Base-by-base conservation (phyloP, 2,329 filamentous ascomycete species). In the Aspergillus calidoustus region DNA sequence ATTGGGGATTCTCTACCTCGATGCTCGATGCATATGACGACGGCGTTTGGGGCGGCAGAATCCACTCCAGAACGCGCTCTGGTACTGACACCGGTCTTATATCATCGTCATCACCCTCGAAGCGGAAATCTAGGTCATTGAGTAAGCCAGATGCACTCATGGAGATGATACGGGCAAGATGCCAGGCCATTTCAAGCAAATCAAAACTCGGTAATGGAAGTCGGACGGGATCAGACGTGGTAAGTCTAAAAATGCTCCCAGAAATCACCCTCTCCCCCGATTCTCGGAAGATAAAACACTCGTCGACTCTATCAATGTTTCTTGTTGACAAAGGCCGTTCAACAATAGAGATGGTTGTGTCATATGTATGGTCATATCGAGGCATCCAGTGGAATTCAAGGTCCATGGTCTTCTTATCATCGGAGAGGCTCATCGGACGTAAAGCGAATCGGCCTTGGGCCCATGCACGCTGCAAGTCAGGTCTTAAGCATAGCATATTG, bases 391-490 rank as follows among this genome's bases (percentile, higher is more conserved):
- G 50, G 50, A 53, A 41, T 25, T 53, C 50, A 3, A 53, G 11
- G 19, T 41, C 19, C 31, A 53, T 41, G 2, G 30, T 23, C 31
- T 9, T 53, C 31, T 25, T 41, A 17, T 53, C 50, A 23, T 53
- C 31, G 19, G 50, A 53, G 7, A 53, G n/a, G n/a, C 13, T 13
- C 31, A 53, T 13, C 9, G 50, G 50, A 15, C 50, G 30, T 41
- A 53, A 17, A 41, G 31, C 50, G 4, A 53, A 53, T 17, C 19
- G 17, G 17, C 50, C 50, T 53, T 53, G 19, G 17, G 31, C 50
- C 50, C 50, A 53, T 15, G 50, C 50, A 43, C 50, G 50, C 50
- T 53, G 50, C 13, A 53, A 41, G 19, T 53, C 17, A 15, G 50
- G 50, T 23, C 30, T 22, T 13, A 53, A 23, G 31, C 50, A 53